Conservation (phyloP, 1,284 basidiomycete species). For the Trametes pubescens region DNA sequence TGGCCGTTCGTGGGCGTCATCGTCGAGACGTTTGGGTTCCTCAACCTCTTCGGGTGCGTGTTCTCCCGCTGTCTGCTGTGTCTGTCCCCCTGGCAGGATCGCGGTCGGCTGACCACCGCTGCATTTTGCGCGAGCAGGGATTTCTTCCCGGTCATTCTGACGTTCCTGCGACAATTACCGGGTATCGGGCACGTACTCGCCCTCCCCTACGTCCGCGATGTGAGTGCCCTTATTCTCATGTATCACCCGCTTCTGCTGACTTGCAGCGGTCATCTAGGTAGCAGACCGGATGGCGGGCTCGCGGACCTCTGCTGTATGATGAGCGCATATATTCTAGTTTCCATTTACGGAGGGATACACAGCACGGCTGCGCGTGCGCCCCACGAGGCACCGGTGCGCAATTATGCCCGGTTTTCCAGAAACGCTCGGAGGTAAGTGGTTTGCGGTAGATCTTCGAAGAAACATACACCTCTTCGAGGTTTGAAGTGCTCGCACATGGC, state of each 20-base stretch:
- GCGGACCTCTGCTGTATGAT: constrained; percentile 76
- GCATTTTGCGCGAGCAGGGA: constrained; percentile 65
- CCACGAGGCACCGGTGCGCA: no score
- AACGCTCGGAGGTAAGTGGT: no score
- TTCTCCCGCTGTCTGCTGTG: neutral
- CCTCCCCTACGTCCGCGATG: constrained; percentile 83
- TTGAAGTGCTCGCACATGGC: neutral
- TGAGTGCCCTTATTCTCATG: constrained; percentile 45
- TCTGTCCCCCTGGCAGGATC: constrained; percentile 25
- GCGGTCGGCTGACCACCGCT: neutral
- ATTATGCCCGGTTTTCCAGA: no score
- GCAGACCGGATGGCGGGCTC: constrained; percentile 81
- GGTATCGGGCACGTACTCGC: constrained; percentile 90
- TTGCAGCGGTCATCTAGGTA: constrained; percentile 50
- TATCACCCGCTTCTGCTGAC: constrained; percentile 9
- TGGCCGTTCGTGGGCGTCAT: constrained; percentile 95
- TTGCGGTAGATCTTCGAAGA: no score
- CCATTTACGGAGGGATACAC: neutral
- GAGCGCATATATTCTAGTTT: neutral
- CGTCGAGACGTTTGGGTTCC: constrained; percentile 94
- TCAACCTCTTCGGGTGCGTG: constrained; percentile 97
- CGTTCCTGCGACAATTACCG: constrained; percentile 94
- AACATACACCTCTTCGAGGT: no score
- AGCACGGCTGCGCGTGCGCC: neutral
- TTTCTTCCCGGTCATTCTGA: constrained; percentile 99